These are phyloP conservation scores for Neurospora sublineolata DNA, from an alignment of 495 filamentous ascomycete genomes.

Conservation along the genomic window DNA sequence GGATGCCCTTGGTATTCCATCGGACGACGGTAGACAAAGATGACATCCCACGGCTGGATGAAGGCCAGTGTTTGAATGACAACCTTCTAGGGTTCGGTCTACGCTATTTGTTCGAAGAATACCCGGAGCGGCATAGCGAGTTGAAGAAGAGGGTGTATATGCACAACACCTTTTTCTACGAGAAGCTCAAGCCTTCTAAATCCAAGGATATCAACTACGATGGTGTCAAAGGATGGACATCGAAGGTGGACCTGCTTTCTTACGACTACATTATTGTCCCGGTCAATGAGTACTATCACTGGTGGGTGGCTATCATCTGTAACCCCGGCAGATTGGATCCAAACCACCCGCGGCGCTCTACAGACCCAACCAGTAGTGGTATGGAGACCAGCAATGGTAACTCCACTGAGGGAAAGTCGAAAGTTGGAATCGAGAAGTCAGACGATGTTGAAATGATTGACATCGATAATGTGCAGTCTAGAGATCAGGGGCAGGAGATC, in stretches of 20 bases:
- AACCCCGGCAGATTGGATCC: slow-evolving; percentile 54
- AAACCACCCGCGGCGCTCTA: neutral
- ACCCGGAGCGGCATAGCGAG: slow-evolving; percentile 43
- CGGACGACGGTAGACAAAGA: slow-evolving; percentile 59
- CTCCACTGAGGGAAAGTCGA: neutral
- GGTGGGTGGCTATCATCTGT: slow-evolving; percentile 95
- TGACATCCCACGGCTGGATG: slow-evolving; percentile 71
- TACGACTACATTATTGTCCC: slow-evolving; percentile 88
- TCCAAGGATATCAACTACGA: slow-evolving; percentile 62
- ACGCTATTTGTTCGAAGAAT: slow-evolving; percentile 56
- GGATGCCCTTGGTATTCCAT: slow-evolving; percentile 59
- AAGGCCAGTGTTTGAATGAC: slow-evolving; percentile 84
- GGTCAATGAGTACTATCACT: slow-evolving; percentile 77
- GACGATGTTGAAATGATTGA: neutral
- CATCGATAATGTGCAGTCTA: neutral
- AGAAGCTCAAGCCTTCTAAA: slow-evolving; percentile 39
- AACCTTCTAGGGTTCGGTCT: slow-evolving; percentile 83
- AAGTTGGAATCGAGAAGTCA: neutral
- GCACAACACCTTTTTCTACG: slow-evolving; percentile 88
- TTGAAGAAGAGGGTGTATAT: slow-evolving; percentile 62
- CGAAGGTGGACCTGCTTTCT: slow-evolving; percentile 70
- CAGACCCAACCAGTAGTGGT: neutral
- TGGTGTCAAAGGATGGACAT: slow-evolving; percentile 79
- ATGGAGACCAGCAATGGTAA: neutral
- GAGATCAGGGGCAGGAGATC: neutral